Evolutionary conservation across 176 grass and related monocot species (phyloP).

Genomic region (Aechmea fasciata): DNA sequence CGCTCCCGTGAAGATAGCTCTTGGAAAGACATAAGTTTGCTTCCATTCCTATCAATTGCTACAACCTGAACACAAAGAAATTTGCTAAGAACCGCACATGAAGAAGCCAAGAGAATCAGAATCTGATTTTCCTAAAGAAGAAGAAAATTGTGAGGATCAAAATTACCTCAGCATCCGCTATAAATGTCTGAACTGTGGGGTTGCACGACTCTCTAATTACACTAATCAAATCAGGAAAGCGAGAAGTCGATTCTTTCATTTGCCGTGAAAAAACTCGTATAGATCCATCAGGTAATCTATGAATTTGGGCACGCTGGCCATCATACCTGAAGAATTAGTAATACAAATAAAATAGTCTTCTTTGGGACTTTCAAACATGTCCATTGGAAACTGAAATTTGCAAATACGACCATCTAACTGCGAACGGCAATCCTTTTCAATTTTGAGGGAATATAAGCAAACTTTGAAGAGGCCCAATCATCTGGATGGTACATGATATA

Average conservation of each 20-base stretch:
- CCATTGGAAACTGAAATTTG: not conserved
- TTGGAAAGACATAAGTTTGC: constrained; percentile 89
- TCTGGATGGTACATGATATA: not conserved
- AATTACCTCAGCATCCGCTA: constrained; percentile 82
- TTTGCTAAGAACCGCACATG: constrained; percentile 12
- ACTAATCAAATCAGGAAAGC: constrained; percentile 78
- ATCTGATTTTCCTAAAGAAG: constrained; percentile 12
- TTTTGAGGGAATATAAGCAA: not conserved
- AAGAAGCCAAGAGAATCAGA: constrained; percentile 20
- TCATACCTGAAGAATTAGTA: constrained; percentile 66
- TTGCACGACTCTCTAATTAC: constrained; percentile 70
- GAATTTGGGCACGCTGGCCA: constrained; percentile 96
- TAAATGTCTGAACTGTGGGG: constrained; percentile 51
- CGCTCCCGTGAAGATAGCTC: constrained; percentile 87
- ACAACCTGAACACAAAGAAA: constrained; percentile 51
- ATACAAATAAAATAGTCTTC: not conserved
- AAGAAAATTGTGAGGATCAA: constrained; percentile 1
- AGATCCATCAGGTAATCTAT: constrained; percentile 67
- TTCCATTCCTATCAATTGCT: constrained; percentile 74
- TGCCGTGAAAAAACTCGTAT: constrained; percentile 85
- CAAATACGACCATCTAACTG: not conserved
- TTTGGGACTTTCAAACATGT: not conserved
- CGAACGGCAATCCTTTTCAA: not conserved
- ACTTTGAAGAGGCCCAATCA: not conserved
- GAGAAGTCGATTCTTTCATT: constrained; percentile 94